These are phyloP conservation scores for Zygoascus biomembranicola DNA, from an alignment of 805 yeast species.

Conservation along the genomic window DNA sequence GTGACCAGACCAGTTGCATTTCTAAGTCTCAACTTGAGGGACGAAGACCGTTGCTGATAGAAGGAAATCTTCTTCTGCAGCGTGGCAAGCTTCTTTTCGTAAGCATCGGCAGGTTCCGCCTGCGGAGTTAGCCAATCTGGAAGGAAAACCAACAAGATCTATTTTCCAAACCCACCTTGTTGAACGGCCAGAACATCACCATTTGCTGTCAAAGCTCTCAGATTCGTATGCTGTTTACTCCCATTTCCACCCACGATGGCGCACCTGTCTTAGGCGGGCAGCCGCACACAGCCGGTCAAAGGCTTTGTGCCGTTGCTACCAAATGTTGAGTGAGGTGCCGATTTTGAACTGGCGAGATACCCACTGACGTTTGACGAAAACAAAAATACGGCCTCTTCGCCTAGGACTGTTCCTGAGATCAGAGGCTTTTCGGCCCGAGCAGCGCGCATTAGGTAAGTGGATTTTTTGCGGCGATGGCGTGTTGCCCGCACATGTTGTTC, in stretches of 20 bases:
- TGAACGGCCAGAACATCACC: constrained; percentile 2
- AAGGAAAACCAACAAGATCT: not conserved
- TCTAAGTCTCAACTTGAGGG: constrained; percentile 19
- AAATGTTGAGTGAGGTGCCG: too few species aligned
- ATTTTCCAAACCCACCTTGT: not conserved
- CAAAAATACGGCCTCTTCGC: too few species aligned
- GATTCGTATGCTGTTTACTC: not conserved
- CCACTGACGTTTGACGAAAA: too few species aligned
- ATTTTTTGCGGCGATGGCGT: not conserved
- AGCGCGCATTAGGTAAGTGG: too few species aligned
- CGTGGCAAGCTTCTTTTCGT: constrained; percentile 28
- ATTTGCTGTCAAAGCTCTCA: not conserved
- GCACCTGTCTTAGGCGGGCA: too few species aligned
- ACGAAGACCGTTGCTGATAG: constrained; percentile 14
- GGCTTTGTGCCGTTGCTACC: too few species aligned
- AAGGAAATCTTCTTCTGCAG: constrained; percentile 23
- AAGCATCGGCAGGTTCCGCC: constrained; percentile 10
- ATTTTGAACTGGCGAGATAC: too few species aligned
- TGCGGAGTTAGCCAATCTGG: not conserved
- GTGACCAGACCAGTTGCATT: constrained; percentile 25
- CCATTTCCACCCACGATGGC: too few species aligned
- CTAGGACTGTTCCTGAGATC: too few species aligned
- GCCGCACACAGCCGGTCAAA: too few species aligned
- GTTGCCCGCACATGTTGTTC: not conserved
- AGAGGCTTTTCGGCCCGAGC: too few species aligned